Conservation (phyloP, 352 stramenopile genomes). For the Phytophthora cryptogea region DNA sequence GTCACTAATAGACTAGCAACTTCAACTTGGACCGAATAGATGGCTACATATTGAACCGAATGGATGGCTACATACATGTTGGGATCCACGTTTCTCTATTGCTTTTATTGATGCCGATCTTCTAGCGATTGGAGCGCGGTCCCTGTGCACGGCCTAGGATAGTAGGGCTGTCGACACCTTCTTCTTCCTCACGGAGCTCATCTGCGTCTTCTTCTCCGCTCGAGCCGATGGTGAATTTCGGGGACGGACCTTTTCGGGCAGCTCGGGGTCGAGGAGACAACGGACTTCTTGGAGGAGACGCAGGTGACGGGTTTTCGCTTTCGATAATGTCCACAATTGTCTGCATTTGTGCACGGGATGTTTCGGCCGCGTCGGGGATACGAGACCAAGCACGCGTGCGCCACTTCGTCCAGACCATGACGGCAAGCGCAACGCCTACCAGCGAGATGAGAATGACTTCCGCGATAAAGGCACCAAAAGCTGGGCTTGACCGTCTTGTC, state of each 20-base stretch:
- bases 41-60: conserved; percentile 1
- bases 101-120: neutral
- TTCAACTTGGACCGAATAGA: conserved; percentile 11
- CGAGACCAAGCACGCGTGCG: conserved; percentile 63
- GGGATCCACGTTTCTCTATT: neutral
- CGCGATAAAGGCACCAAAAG: conserved; percentile 46
- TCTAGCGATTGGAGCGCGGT: conserved; percentile 16
- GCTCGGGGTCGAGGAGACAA: conserved; percentile 38
- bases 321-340: conserved; percentile 30
- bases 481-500: conserved; percentile 23
- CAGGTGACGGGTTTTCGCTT: conserved; percentile 9
- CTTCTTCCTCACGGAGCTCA: conserved; percentile 23
- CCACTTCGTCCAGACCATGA: conserved; percentile 53
- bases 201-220: conserved; percentile 44
- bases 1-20: neutral
- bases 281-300: conserved; percentile 20
- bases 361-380: conserved; percentile 39
- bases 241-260: conserved; percentile 29
- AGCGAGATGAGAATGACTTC: conserved; percentile 60
- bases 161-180: conserved; percentile 9
- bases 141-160: conserved; percentile 3
- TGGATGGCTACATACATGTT: conserved; percentile 1
- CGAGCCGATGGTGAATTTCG: conserved; percentile 56
- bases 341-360: conserved; percentile 30
- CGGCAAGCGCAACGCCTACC: conserved; percentile 57